Conservation (phyloP, 2,329 filamentous ascomycete genomes). For the Chaetomium globosum region DNA sequence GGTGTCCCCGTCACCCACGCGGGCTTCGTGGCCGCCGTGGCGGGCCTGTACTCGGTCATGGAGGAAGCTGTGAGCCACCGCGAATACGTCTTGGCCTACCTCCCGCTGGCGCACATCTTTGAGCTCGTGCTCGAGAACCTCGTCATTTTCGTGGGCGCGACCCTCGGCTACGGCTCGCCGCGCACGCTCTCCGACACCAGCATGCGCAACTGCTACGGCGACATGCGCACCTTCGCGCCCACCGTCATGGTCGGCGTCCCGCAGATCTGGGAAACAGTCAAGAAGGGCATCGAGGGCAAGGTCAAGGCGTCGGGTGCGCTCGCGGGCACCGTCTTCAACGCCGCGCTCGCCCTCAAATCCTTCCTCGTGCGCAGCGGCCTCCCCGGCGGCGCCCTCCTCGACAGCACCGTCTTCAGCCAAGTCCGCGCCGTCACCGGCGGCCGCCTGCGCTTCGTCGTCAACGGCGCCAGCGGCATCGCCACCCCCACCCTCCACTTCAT, state of each 20-base stretch:
- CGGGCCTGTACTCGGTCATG: constrained; percentile 78
- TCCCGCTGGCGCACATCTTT: constrained; percentile 93
- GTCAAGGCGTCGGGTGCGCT: constrained; percentile 73
- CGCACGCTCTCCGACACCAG: constrained; percentile 84
- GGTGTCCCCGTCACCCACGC: constrained; percentile 82
- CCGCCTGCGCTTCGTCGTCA: constrained; percentile 84
- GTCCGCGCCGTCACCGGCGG: constrained; percentile 89
- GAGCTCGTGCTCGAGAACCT: constrained; percentile 96
- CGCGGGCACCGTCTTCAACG: constrained; percentile 76
- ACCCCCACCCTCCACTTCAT: constrained; percentile 88
- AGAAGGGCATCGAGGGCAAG: constrained; percentile 86
- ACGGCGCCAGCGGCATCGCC: constrained; percentile 88
- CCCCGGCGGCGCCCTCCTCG: constrained; percentile 70
- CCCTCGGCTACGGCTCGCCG: constrained; percentile 89
- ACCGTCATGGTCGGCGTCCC: constrained; percentile 93
- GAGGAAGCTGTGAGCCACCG: constrained; percentile 74
- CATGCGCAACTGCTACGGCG: constrained; percentile 86
- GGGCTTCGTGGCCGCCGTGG: constrained; percentile 77
- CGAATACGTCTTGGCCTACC: constrained; percentile 84
- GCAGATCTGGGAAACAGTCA: constrained; percentile 95
- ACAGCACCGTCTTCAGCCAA: constrained; percentile 85
- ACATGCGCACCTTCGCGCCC: constrained; percentile 88
- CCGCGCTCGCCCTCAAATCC: constrained; percentile 61
- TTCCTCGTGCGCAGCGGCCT: constrained; percentile 61
- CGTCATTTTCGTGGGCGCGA: constrained; percentile 84